These are phyloP conservation scores for Brassica cretica DNA, from an alignment of 345 rosid genomes.

Conservation along the genomic window DNA sequence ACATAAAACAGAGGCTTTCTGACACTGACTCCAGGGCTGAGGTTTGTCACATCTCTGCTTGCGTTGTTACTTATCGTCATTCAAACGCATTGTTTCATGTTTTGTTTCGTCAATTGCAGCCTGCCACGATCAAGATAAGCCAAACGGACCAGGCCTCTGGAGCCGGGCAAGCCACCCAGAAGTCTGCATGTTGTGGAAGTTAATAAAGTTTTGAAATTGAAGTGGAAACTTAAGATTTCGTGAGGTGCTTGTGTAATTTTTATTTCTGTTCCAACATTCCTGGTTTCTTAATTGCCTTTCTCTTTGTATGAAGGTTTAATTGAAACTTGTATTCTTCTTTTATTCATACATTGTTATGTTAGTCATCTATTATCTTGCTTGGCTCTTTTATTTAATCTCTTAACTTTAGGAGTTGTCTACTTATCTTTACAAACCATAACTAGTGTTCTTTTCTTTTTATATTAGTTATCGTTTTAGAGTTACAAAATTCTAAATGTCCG, in stretches of 20 bases:
- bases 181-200: constrained; percentile 42
- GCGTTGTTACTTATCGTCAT: not conserved
- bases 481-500: no score
- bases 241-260: constrained; percentile 36
- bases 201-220: constrained; percentile 19
- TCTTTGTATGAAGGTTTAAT: constrained; percentile 36
- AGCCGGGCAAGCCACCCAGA: constrained; percentile 42
- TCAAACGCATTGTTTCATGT: not conserved
- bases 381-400: not conserved
- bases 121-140: constrained; percentile 41
- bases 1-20: constrained; percentile 90
- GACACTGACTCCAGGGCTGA: constrained; percentile 74
- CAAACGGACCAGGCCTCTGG: constrained; percentile 42
- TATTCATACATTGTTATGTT: not conserved
- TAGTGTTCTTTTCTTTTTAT: no score
- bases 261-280: constrained; percentile 11
- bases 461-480: no score
- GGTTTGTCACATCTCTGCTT: constrained; percentile 47
- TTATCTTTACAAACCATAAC: no score
- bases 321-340: constrained; percentile 27
- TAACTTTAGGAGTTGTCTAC: no score
- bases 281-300: constrained; percentile 25
- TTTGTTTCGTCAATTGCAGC: constrained; percentile 18
- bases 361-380: not conserved
- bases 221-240: constrained; percentile 14